Evolutionary conservation across 2,329 filamentous ascomycete species (phyloP), one percentile per base, ranked within the genome.

Genomic region (Coleophoma cylindrospora): DNA sequence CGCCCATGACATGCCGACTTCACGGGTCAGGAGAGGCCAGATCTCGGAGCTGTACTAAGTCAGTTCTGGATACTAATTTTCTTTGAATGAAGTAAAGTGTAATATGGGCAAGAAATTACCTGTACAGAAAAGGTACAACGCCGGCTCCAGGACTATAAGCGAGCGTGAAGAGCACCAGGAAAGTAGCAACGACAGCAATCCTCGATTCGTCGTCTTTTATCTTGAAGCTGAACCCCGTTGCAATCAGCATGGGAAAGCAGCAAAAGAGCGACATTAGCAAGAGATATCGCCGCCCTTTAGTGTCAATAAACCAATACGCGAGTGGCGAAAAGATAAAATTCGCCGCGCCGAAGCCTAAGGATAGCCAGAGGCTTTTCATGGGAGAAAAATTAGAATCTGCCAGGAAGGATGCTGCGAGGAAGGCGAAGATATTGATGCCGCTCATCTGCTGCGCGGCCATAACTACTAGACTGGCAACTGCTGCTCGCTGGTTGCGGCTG

Each of bases 391-490:
- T 71, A 9, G 70, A 69, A 22, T 70, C 56, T 27, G 64, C 63
- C 53, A 77, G 77, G 40, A 78, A 72, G 3, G 68, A 71, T 2
- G 68, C 66, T 9, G 68, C 71, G 55, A 77, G 77, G 53, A 68
- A 69, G 1, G 67, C 68, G 49, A 69, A 69, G 1, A 68, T 57
- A 47, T 70, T 70, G 47, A 69, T 68, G 3, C 57, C 68, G 12
- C 61, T 65, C 12, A 70, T 63, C 53, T 80, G 77, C 55, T 79
- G 75, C 0, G 68, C 51, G 1, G 54, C 82, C 88, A 94, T 94
- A 58, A 91, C 87, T 1, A 81, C 81, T 55, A 83, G 87, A 0
- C 87, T 84, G 3, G 87, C 88, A 19, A 87, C 74, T 6, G 83
- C 90, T 3, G 89, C 89, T 34, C 84, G 77, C 12, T 83, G 78